Conservation (phyloP, 164 flowering plant genomes). For the Dillenia suffruticosa region DNA sequence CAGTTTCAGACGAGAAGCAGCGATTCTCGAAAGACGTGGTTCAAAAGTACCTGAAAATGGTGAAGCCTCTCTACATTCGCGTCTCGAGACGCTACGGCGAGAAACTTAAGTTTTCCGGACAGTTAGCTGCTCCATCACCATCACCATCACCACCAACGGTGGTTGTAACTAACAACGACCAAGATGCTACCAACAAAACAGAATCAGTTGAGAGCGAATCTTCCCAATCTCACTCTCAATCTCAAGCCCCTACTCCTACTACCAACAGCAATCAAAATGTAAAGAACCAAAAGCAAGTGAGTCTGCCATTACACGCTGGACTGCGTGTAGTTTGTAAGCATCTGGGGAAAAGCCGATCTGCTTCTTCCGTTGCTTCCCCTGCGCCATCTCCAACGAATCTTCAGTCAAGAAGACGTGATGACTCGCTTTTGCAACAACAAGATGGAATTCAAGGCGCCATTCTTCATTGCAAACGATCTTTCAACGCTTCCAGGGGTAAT, state of each 20-base stretch:
- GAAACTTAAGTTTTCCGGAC: slow-evolving; percentile 46
- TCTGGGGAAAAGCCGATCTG: slow-evolving; percentile 75
- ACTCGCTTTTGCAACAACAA: slow-evolving; percentile 77
- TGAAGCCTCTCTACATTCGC: slow-evolving; percentile 71
- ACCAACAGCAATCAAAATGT: background rate
- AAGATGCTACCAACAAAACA: background rate
- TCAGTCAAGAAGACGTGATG: slow-evolving; percentile 49
- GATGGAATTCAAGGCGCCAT: slow-evolving; percentile 94
- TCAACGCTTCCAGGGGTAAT: slow-evolving; percentile 63
- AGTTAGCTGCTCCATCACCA: slow-evolving; percentile 19
- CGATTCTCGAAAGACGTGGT: slow-evolving; percentile 44
- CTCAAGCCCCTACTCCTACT: no score
- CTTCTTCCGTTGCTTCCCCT: slow-evolving; percentile 46
- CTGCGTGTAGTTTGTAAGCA: slow-evolving; percentile 64
- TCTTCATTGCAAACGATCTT: slow-evolving; percentile 82
- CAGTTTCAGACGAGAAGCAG: slow-evolving; percentile 29
- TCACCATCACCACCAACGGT: slow-evolving; percentile 1
- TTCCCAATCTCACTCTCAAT: no score
- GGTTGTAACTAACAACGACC: background rate
- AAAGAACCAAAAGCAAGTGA: slow-evolving; percentile 33
- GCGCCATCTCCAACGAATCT: slow-evolving; percentile 15
- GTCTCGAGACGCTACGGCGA: slow-evolving; percentile 57
- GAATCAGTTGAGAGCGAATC: no score
- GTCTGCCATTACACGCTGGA: slow-evolving; percentile 42
- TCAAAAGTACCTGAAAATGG: slow-evolving; percentile 71